Conservation (phyloP, 2,329 filamentous ascomycete species). For the Stagonosporopsis rhizophila region DNA sequence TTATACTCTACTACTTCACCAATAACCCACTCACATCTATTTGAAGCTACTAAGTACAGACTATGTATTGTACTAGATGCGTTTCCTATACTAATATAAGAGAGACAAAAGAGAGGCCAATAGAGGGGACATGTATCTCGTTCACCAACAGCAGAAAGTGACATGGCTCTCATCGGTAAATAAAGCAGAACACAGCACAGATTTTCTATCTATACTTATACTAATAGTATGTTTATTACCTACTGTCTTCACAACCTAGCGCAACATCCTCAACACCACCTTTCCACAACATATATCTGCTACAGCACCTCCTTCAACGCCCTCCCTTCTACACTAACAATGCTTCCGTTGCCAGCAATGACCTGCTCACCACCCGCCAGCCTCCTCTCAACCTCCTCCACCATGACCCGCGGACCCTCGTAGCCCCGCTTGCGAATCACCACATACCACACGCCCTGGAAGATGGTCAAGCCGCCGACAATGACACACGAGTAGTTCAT, state of each 20-base stretch:
- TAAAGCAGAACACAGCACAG: not conserved
- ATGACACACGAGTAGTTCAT: conserved; percentile 65
- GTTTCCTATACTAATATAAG: too few relatives aligned
- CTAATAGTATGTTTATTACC: too few relatives aligned
- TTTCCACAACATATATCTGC: not conserved
- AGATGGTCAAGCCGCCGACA: conserved; percentile 59
- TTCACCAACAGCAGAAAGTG: too few relatives aligned
- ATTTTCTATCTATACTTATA: not conserved
- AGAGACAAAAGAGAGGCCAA: too few relatives aligned
- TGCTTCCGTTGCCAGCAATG: not conserved
- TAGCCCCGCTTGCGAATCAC: conserved; percentile 51
- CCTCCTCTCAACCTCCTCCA: conserved; percentile 32
- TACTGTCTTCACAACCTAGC: not conserved
- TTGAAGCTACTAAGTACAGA: too few relatives aligned
- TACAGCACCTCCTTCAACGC: conserved; percentile 10
- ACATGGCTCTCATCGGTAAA: too few relatives aligned
- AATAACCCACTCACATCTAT: too few relatives aligned
- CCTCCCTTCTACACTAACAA: not conserved
- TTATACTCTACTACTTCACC: too few relatives aligned
- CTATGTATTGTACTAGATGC: too few relatives aligned
- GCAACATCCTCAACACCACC: not conserved
- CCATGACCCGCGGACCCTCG: conserved; percentile 44
- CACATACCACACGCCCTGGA: conserved; percentile 55
- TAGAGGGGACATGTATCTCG: too few relatives aligned
- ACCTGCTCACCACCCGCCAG: conserved; percentile 21